Base-by-base conservation (phyloP, 108 stramenopile species). In the Cafeteria roenbergensis region DNA sequence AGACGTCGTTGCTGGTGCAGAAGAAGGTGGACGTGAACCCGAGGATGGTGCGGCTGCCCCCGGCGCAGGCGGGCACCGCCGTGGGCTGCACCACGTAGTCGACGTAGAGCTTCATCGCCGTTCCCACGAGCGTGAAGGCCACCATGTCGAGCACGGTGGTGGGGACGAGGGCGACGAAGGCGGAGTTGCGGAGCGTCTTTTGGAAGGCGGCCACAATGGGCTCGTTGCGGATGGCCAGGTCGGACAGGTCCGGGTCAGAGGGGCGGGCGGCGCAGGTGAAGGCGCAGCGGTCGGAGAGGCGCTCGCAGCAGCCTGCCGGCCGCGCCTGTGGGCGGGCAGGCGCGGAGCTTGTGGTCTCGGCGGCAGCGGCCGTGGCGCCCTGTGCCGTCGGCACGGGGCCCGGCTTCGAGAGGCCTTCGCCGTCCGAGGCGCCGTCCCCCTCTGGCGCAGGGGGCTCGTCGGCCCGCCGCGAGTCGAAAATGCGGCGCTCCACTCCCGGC, bases 101-200 rank as follows among this genome's bases (percentile, higher is more conserved):
- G 12, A 73, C 62, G 35, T 67, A 73, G 38, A 67, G 69, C 30
- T 68, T 59, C 34, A 68, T 55, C 26, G 63, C 64, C 27, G 67
- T 28, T 4, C 68, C 73, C 38, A 73, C 31, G 32, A 60, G 36
- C 31, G 59, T 50, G 51, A 52, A 69, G 22, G 61, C 73, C 42
- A 73, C 63, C 22, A 60, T 31, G 63, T 73, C 73, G 38, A 67
- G 37, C 29, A 68, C 55, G 52, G 62, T 55, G 8, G 73, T 36
- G 21, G 63, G 50, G 14, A 73, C 63, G n/a, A 73, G 59, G 2
- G 31, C 36, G 29, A 42, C 22, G 59, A 73, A 73, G 1, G 68
- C 54, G 0, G 55, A 34, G 63, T 73, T 73, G 27, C 62, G 25
- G 57, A 73, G 62, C 26, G 66, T 63, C 32, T 60, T 58, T 17